These are phyloP conservation scores for Chrysoporthe austroafricana DNA, from an alignment of 2,329 filamentous ascomycete species.

Conservation along the genomic window DNA sequence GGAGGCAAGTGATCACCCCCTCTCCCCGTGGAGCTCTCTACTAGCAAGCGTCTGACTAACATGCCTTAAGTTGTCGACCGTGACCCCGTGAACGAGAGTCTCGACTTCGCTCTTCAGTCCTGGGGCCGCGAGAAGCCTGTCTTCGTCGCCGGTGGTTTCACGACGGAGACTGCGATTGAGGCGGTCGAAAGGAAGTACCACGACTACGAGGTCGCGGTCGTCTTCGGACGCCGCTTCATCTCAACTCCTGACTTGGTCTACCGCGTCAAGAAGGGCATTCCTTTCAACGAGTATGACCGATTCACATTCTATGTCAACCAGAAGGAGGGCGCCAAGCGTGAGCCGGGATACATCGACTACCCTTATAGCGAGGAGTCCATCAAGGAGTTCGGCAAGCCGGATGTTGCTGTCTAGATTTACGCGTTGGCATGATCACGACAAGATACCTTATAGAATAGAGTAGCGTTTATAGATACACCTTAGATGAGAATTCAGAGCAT, in stretches of 20 bases:
- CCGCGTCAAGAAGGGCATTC: conserved; percentile 35
- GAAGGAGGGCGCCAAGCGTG: conserved; percentile 28
- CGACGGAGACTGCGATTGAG: conserved; percentile 33
- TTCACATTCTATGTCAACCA: conserved; percentile 36
- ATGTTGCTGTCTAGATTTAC: conserved; percentile 20
- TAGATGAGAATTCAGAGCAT: not conserved
- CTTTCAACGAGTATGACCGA: conserved; percentile 36
- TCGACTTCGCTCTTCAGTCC: conserved; percentile 37
- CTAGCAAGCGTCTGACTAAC: not conserved
- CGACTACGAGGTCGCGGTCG: conserved; percentile 29
- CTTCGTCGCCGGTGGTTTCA: conserved; percentile 39
- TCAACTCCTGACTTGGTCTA: conserved; percentile 42
- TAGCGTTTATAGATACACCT: not conserved
- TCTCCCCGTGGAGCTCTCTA: conserved; percentile 27
- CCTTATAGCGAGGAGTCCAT: conserved; percentile 34
- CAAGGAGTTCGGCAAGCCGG: conserved; percentile 29
- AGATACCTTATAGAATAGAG: not conserved
- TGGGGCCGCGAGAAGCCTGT: conserved; percentile 40
- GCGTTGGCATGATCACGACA: not conserved
- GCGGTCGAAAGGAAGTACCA: conserved; percentile 28
- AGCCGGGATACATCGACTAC: conserved; percentile 33
- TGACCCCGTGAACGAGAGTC: conserved; percentile 21
- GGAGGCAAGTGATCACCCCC: conserved; percentile 45
- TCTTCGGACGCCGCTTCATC: conserved; percentile 42
- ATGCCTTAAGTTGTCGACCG: conserved; percentile 6